Evolutionary conservation across 345 rosid genomes (phyloP).

Genomic region (Euphorbia peplus): DNA sequence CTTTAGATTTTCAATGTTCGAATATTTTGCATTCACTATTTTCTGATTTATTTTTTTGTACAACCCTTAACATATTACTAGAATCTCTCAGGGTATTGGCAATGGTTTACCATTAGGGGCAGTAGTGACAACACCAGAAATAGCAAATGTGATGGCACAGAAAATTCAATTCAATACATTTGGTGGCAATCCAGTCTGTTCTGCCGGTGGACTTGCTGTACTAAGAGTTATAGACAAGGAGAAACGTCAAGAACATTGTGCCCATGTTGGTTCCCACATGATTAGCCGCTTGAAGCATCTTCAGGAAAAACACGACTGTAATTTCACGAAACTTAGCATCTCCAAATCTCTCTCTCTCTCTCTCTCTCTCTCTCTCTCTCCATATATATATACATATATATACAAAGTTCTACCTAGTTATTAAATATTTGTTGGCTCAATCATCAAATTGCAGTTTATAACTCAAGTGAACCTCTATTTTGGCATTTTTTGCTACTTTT

Average conservation of each 20-base stretch:
- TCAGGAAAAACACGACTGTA: constrained; percentile 73
- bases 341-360: neutral
- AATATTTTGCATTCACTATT: neutral
- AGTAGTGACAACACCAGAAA: constrained; percentile 94
- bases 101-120: constrained; percentile 96
- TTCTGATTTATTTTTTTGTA: neutral
- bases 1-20: neutral
- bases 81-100: constrained; percentile 69
- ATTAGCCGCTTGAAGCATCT: constrained; percentile 61
- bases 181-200: constrained; percentile 98
- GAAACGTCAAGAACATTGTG: constrained; percentile 82
- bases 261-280: constrained; percentile 71
- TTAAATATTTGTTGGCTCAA: neutral
- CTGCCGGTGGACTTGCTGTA: constrained; percentile 94
- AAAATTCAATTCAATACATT: constrained; percentile 88
- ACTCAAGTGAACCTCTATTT: neutral
- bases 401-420: neutral
- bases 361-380: neutral
- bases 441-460: neutral
- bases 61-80: constrained; percentile 10
- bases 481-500: neutral
- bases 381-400: neutral
- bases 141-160: constrained; percentile 78
- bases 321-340: constrained; percentile 21
- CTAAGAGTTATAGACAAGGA: constrained; percentile 86